phyloP scores from a whole-genome alignment of 2,329 filamentous ascomycete species.

The Colletotrichum tabaci region DNA sequence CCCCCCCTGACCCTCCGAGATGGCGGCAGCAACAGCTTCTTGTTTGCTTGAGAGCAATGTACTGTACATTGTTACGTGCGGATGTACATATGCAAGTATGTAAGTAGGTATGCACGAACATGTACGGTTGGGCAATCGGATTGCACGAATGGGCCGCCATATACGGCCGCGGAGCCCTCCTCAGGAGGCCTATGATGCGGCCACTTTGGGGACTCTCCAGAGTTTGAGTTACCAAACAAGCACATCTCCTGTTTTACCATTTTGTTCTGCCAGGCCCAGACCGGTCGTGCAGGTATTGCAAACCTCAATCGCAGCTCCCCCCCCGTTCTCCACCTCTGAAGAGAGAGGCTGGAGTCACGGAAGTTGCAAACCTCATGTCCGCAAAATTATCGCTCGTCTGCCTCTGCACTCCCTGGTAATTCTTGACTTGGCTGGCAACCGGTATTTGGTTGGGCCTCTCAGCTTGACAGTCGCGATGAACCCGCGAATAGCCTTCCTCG shows the following conservation, averaged over 20 bases:
- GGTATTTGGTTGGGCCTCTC: neutral
- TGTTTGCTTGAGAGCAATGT: constrained; percentile 1
- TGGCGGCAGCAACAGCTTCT: neutral
- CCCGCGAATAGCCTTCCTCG: neutral
- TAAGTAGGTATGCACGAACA: neutral
- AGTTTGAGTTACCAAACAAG: constrained; percentile 24
- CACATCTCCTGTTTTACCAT: constrained; percentile 9
- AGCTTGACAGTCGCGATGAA: constrained; percentile 6
- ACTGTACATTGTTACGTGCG: neutral
- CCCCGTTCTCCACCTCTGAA: too few species aligned
- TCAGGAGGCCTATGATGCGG: neutral
- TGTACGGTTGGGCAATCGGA: constrained; percentile 11
- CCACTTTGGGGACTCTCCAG: constrained; percentile 5
- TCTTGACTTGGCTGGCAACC: neutral
- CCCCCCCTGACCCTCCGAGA: neutral
- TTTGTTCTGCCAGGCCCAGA: constrained; percentile 1
- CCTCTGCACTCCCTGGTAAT: neutral
- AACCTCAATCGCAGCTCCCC: neutral
- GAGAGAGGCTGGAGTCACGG: too few species aligned
- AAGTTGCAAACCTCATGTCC: neutral
- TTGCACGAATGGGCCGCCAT: constrained; percentile 20
- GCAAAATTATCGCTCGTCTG: neutral
- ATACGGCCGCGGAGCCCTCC: constrained; percentile 1
- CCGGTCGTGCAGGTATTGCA: neutral
- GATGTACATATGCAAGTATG: neutral